Base-by-base conservation (phyloP, 2,329 filamentous ascomycete species). In the Aspergillus hiratsukae region DNA sequence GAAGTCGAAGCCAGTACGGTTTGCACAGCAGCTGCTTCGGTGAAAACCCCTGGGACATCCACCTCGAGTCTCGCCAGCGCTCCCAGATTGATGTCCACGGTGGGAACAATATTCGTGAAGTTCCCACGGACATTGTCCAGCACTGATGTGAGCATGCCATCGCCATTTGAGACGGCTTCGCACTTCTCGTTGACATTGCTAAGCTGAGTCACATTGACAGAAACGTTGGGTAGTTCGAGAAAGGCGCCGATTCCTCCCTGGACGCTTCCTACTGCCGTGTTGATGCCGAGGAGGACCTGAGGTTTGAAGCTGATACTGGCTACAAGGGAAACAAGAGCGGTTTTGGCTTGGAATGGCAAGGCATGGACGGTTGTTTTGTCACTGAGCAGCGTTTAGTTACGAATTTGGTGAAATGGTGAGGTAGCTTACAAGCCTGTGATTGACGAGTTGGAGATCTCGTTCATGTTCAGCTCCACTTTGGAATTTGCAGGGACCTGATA, bases 381-480 rank as follows among this genome's bases (percentile, higher is more conserved):
- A 51, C 63, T 65, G 35, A 23, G 27, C 10, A 21, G 45, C 10
- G 48, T 49, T 21, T 48, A 49, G 45, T 37, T 25, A 29, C 25
- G 11, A 21, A 7, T 25, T n/a, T n/a, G 17, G 11, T 17, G 19
- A 25, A 23, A 6, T 27, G 1, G 43, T 3, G 10, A 17, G 14
- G n/a, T 19, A 23, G 60, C 68, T 61, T 62, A 70, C 69, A 70
- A 75, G 54, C 67, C 66, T 58, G 4, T 75, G 75, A 56, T 56
- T 27, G 55, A 60, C 17, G 62, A 64, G 35, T 63, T 63, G 1
- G n/a, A 28, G 6, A 57, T 28, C 11, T 61, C 35, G 14, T 41
- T 41, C 27, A 64, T 54, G 28, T 63, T 58, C n/a, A 64, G 52
- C 3, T 48, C 49, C 10, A 64, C 56, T 14, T 51, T 59, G 1